Evolutionary conservation across 108 stramenopile species (phyloP), one percentile per base, ranked within the genome.

Genomic region (Chaetoceros muelleri): DNA sequence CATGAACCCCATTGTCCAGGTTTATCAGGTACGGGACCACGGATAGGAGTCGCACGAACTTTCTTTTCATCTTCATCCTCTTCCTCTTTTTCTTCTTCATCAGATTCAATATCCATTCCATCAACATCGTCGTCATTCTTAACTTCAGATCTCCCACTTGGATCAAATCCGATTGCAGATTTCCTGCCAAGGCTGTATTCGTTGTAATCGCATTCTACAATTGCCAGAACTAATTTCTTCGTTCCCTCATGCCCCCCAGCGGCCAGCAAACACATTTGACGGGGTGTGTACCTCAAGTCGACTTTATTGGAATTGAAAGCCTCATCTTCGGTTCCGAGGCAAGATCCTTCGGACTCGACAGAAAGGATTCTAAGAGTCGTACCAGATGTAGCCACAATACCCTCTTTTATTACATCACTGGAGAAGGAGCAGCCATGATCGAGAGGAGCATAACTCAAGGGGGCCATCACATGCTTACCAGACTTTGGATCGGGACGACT

Each of bases 161-260:
- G 61, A 70, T 87, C 89, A 54, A 84, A 85, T 21, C 80, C 86
- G 72, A 90, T 73, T 5, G 77, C 64, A 24, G 65, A 78, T 58
- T 90, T 85, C 21, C 85, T 88, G 34, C 84, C 84, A 26, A 72
- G 60, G 23, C 82, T 90, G 62, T 72, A 91, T 48, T 93, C 93
- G 71, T 98, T 95, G 55, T 80, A 81, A 65, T 99, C 98, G 51
- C 87, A 77, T 67, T 99, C 98, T 22, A 98, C 83, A 30, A 98
- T 73, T n/a, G 87, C 84, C 34, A 98, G 63, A 46, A 90, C 78
- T 53, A 78, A 62, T 53, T 76, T 87, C 40, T 83, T 67, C n/a
- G 75, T 28, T 20, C 61, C 31, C 24, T 48, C 52, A 1, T 55
- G 31, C 30, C 57, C 52, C 56, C 66, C 65, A 30, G 72, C 70